Evolutionary conservation across 1,284 basidiomycete species (phyloP).

Genomic region (Porodaedalea pini): DNA sequence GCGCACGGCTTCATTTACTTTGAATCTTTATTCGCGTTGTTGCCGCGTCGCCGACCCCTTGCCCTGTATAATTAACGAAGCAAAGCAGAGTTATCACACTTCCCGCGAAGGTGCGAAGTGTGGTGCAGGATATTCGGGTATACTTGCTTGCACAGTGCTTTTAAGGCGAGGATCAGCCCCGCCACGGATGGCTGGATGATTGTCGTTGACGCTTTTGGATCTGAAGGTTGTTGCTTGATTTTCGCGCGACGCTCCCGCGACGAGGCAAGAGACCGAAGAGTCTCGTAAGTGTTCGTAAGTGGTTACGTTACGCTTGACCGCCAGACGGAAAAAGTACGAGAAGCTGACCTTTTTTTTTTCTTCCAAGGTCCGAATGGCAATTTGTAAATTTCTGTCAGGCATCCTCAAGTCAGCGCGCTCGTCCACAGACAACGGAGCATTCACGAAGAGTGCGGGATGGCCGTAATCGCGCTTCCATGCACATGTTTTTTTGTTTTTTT

Average conservation of each 20-base stretch:
- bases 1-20: no score
- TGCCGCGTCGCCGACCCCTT: no score
- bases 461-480: neutral
- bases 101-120: neutral
- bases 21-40: no score
- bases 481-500: neutral
- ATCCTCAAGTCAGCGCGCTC: neutral
- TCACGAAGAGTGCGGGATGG: conserved; percentile 3
- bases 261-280: neutral
- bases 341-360: neutral
- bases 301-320: no score
- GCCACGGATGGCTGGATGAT: neutral
- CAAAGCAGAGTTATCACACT: neutral
- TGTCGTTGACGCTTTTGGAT: neutral
- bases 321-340: neutral
- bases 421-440: neutral
- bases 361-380: neutral
- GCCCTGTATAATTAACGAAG: neutral
- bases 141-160: neutral
- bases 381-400: neutral
- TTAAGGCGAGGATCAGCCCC: neutral
- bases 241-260: neutral
- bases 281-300: no score
- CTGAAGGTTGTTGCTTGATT: neutral
- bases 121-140: neutral